Base-by-base conservation (phyloP, 108 stramenopile species). In the Pseudonitzschia multistriata region DNA sequence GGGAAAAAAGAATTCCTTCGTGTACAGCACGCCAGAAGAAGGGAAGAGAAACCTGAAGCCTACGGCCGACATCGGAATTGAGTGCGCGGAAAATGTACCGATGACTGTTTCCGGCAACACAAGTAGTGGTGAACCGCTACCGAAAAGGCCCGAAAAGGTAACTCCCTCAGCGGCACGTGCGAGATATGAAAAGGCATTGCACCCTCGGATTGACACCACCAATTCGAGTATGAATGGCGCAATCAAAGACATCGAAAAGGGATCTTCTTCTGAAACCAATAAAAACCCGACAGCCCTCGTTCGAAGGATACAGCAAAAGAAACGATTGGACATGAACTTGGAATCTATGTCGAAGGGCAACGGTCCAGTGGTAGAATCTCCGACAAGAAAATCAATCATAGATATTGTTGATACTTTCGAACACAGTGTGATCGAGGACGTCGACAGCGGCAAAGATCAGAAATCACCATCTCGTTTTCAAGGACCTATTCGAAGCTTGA, bases 101-200 rank as follows among this genome's bases (percentile, higher is more conserved):
- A 10, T 39, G 5, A 39, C 5, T 39, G 37, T 5, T 10, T 5
- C 31, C 5, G 42, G 17, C 13, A 39, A 21, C 25, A 62, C 25
- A 0, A 27, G 33, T 48, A 24, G 17, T n/a, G 52, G 34, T 22
- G 59, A 63, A 14, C 29, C 14, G 7, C 35, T 13, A 19, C 74
- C 74, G 28, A 62, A 39, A 25, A 50, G 71, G 17, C 79, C 79
- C 5, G 68, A 72, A 39, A 80, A 80, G 45, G 45, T 50, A 0
- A 42, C 33, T 31, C 55, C 74, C 19, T 50, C 74, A 1, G 33
- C 63, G 21, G 72, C 79, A 56, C 74, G 72, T 55, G 62, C 70
- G 4, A 40, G 74, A 65, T 79, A 79, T 50, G 72, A 76, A 45
- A 72, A 45, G 40, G 82, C 71, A 14, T 24, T 79, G 53, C 65